Conservation (phyloP, 202 grass and related monocot genomes). For the Setaria viridis region DNA sequence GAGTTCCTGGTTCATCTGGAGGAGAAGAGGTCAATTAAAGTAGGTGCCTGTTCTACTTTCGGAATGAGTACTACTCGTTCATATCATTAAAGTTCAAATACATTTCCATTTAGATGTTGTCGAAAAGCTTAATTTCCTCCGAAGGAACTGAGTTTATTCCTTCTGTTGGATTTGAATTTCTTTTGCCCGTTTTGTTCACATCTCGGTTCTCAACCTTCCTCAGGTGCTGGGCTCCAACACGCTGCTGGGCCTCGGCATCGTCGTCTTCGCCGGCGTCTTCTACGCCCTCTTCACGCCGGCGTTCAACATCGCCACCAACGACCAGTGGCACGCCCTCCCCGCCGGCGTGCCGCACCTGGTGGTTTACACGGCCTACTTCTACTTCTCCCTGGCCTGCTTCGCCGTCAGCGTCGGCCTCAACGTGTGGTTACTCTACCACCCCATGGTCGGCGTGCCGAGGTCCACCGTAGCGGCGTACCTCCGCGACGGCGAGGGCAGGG, state of each 20-base stretch:
- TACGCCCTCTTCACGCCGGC: conserved; percentile 89
- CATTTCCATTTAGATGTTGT: not conserved
- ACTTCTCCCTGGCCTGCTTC: conserved; percentile 89
- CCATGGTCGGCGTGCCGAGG: conserved; percentile 67
- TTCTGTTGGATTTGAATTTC: not conserved
- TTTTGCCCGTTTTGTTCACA: not conserved
- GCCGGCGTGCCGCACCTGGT: conserved; percentile 74
- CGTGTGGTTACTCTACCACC: conserved; percentile 77
- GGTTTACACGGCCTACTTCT: conserved; percentile 94
- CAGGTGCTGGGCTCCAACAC: conserved; percentile 78
- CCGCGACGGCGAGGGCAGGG: conserved; percentile 59
- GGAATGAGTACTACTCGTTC: not conserved
- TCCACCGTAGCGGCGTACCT: conserved; percentile 72
- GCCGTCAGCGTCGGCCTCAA: conserved; percentile 68
- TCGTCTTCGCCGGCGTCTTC: conserved; percentile 82
- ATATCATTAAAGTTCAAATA: not conserved
- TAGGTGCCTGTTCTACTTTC: not conserved
- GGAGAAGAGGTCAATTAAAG: conserved; percentile 88
- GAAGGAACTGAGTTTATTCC: not conserved
- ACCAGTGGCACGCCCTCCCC: conserved; percentile 72
- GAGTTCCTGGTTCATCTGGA: conserved; percentile 78
- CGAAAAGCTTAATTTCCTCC: not conserved
- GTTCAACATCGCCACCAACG: conserved; percentile 95
- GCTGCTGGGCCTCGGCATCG: conserved; percentile 68
- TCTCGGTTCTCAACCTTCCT: not conserved